phyloP scores from a whole-genome alignment of 768 basidiomycete species.

The Tylopilus balloui region DNA sequence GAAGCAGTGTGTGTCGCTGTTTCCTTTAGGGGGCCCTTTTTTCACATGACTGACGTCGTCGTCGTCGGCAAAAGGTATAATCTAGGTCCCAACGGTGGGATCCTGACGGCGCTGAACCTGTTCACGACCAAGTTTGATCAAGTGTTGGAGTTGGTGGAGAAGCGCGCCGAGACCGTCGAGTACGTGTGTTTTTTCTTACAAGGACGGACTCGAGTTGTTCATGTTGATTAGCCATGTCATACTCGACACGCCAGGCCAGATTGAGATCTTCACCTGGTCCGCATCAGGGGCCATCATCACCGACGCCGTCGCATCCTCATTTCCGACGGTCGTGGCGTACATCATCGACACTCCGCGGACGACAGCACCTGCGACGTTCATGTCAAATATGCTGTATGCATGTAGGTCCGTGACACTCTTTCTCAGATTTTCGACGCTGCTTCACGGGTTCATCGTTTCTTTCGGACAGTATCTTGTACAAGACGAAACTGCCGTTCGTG shows the following conservation, averaged over 20 bases:
- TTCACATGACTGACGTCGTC: slow-evolving; percentile 14
- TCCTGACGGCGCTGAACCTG: slow-evolving; percentile 92
- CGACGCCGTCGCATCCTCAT: slow-evolving; percentile 87
- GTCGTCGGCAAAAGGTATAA: slow-evolving; percentile 70
- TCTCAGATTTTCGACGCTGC: neutral
- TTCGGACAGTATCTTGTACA: slow-evolving; percentile 80
- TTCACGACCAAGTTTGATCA: slow-evolving; percentile 99
- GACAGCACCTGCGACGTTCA: slow-evolving; percentile 93
- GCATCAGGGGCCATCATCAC: slow-evolving; percentile 99
- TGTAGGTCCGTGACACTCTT: slow-evolving; percentile 61
- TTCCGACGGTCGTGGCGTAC: slow-evolving; percentile 95
- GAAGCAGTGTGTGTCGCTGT: slow-evolving; percentile 84
- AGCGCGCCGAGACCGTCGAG: slow-evolving; percentile 84
- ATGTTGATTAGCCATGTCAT: slow-evolving; percentile 70
- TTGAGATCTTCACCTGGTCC: slow-evolving; percentile 99
- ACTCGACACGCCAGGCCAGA: slow-evolving; percentile 96
- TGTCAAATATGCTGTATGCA: slow-evolving; percentile 99
- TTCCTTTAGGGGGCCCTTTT: slow-evolving; percentile 14
- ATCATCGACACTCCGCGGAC: slow-evolving; percentile 96
- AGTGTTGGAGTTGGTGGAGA: slow-evolving; percentile 87
- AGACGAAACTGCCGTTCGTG: slow-evolving; percentile 95
- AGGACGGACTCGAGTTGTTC: neutral
- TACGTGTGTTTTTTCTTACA: slow-evolving; percentile 39
- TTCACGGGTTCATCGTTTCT: neutral
- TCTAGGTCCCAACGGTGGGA: slow-evolving; percentile 96